Evolutionary conservation across 352 stramenopile species (phyloP).

Genomic region (Globisporangium sylvaticum): DNA sequence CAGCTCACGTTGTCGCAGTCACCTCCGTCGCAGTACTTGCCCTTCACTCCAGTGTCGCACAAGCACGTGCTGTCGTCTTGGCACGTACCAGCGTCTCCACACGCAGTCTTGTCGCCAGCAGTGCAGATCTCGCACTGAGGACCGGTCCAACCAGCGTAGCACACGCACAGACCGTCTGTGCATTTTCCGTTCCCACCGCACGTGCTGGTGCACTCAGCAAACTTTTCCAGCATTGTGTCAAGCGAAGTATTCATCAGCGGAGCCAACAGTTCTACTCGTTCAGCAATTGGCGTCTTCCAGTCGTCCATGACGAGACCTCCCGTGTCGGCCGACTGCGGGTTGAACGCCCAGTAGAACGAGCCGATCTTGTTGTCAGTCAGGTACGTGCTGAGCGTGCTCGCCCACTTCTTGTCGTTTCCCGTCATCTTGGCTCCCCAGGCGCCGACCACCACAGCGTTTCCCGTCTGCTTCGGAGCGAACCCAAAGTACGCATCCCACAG

Average conservation of each 20-base stretch:
- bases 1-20: conserved; percentile 52
- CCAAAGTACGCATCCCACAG: conserved; percentile 72
- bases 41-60: conserved; percentile 41
- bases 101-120: conserved; percentile 41
- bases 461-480: conserved; percentile 52
- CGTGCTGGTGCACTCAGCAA: conserved; percentile 29
- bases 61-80: conserved; percentile 54
- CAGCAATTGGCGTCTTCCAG: conserved; percentile 57
- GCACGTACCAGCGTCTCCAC: conserved; percentile 49
- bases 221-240: conserved; percentile 33
- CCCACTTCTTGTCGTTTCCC: conserved; percentile 57
- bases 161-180: conserved; percentile 43
- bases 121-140: conserved; percentile 65
- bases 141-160: conserved; percentile 57
- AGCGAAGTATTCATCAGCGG: conserved; percentile 38
- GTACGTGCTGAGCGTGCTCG: conserved; percentile 42
- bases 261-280: conserved; percentile 48
- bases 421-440: conserved; percentile 67
- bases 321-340: conserved; percentile 66
- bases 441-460: conserved; percentile 54
- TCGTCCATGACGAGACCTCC: conserved; percentile 68
- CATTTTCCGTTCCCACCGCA: conserved; percentile 52
- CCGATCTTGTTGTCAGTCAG: conserved; percentile 48
- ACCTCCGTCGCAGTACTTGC: conserved; percentile 49
- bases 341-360: conserved; percentile 79